A percentile compares a stretch with the other conserved stretches of the same genome.
Conservation (phyloP, 305 asterid species). For the Fraxinus greggii region DNA sequence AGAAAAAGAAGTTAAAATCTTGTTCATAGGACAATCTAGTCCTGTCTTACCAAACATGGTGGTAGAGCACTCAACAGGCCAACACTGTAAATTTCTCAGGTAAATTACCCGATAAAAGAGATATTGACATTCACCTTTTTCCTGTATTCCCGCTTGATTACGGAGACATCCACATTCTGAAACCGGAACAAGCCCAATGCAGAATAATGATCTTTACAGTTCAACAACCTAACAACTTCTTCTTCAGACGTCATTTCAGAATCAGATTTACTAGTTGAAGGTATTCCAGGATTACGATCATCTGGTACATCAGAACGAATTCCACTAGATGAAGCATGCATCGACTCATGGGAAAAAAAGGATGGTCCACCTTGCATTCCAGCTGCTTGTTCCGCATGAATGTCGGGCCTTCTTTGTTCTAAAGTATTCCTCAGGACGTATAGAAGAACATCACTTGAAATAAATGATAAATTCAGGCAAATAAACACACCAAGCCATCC, state of each 20-base stretch:
- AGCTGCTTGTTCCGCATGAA: slow-evolving; percentile 58
- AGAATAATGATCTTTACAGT: slow-evolving; percentile 74
- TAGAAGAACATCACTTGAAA: slow-evolving; percentile 77
- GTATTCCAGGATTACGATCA: slow-evolving; percentile 63
- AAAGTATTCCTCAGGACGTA: slow-evolving; percentile 61
- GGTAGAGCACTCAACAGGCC: not conserved
- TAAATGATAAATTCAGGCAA: slow-evolving; percentile 77
- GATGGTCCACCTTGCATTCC: slow-evolving; percentile 54
- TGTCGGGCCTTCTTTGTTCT: slow-evolving; percentile 53
- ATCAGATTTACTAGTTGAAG: slow-evolving; percentile 85
- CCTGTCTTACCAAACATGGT: not conserved
- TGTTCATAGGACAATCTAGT: not conserved
- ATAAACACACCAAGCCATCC: slow-evolving; percentile 76
- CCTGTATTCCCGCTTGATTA: slow-evolving; percentile 80
- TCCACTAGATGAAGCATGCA: slow-evolving; percentile 43
- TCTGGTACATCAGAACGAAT: slow-evolving; percentile 36
- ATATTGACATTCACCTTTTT: slow-evolving; percentile 63
- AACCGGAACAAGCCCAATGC: slow-evolving; percentile 79
- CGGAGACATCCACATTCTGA: slow-evolving; percentile 59
- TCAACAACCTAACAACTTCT: slow-evolving; percentile 75
- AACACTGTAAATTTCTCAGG: slow-evolving; percentile 6
- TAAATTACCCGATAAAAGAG: not conserved
- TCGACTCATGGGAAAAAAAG: slow-evolving; percentile 45
- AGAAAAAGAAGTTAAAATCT: not conserved
- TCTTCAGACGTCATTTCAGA: slow-evolving; percentile 74